Percentiles rank a stretch among this genome's conserved stretches.
Conservation (phyloP, 1,139 yeast genomes). For the Saccharomyces hybrid region DNA sequence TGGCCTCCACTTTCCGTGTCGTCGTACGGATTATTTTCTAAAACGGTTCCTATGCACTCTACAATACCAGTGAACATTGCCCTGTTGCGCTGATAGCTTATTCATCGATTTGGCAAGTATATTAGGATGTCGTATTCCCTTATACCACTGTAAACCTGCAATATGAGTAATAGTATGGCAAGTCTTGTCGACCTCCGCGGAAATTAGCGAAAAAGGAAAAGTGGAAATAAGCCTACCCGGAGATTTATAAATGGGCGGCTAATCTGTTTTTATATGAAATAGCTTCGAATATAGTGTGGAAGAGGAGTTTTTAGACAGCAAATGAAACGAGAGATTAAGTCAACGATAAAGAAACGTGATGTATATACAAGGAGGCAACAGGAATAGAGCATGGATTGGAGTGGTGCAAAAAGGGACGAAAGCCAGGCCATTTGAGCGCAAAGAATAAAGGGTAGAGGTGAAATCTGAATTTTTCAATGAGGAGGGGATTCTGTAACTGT, state of each 20-base stretch:
- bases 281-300: not conserved
- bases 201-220: not conserved
- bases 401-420: too few species aligned
- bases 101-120: not conserved
- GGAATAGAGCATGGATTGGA: too few species aligned
- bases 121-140: not conserved
- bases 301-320: not conserved
- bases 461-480: too few species aligned
- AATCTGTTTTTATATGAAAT: not conserved
- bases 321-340: not conserved
- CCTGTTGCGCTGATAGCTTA: not conserved
- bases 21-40: conserved; percentile 39
- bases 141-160: not conserved
- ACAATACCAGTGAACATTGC: conserved; percentile 92
- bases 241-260: not conserved
- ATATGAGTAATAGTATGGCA: not conserved
- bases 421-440: too few species aligned
- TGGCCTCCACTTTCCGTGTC: conserved; percentile 58
- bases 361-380: too few species aligned
- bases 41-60: conserved; percentile 60
- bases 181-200: not conserved
- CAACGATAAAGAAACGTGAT: too few species aligned
- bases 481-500: too few species aligned
- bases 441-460: too few species aligned
- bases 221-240: not conserved